These are phyloP conservation scores for Furcasterigmium furcatum DNA, from an alignment of 2,329 filamentous ascomycete genomes.

Conservation along the genomic window DNA sequence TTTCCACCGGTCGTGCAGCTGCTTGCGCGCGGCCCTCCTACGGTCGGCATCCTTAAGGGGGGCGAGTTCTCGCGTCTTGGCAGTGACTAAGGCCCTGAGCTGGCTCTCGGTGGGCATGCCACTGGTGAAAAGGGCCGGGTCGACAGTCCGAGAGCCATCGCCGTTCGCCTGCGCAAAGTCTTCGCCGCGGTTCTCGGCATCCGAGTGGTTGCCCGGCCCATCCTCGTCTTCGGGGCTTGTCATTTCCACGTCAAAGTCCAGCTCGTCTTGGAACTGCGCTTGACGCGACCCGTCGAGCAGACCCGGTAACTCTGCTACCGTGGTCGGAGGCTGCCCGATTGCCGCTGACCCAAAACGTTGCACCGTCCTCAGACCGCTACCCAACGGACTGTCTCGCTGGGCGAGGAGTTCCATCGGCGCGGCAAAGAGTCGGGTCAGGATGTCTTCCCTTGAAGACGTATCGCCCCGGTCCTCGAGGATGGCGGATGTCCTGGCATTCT, in stretches of 20 bases:
- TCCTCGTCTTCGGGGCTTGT: slow-evolving; percentile 16
- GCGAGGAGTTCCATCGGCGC: too few relatives aligned
- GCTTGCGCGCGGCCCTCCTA: slow-evolving; percentile 39
- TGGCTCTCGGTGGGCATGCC: slow-evolving; percentile 36
- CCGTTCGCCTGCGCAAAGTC: slow-evolving; percentile 5
- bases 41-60: slow-evolving; percentile 35
- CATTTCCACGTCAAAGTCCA: slow-evolving; percentile 10
- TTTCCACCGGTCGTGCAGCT: slow-evolving; percentile 70
- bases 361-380: slow-evolving; percentile 18
- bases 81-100: slow-evolving; percentile 31
- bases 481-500: slow-evolving; percentile 53
- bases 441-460: slow-evolving; percentile 55
- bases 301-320: slow-evolving; percentile 37
- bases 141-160: slow-evolving; percentile 6
- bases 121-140: slow-evolving; percentile 23
- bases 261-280: slow-evolving; percentile 14
- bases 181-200: slow-evolving; percentile 19
- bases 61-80: slow-evolving; percentile 28
- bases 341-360: slow-evolving; percentile 22
- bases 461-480: slow-evolving; percentile 60
- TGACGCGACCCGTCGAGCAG: slow-evolving; percentile 26
- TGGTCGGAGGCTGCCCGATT: slow-evolving; percentile 41
- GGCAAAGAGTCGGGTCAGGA: slow-evolving; percentile 53
- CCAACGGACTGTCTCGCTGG: too few relatives aligned
- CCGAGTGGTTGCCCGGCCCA: slow-evolving; percentile 17